phyloP scores from a whole-genome alignment of 2,329 filamentous ascomycete species.

The Ceratocystis harringtonii region DNA sequence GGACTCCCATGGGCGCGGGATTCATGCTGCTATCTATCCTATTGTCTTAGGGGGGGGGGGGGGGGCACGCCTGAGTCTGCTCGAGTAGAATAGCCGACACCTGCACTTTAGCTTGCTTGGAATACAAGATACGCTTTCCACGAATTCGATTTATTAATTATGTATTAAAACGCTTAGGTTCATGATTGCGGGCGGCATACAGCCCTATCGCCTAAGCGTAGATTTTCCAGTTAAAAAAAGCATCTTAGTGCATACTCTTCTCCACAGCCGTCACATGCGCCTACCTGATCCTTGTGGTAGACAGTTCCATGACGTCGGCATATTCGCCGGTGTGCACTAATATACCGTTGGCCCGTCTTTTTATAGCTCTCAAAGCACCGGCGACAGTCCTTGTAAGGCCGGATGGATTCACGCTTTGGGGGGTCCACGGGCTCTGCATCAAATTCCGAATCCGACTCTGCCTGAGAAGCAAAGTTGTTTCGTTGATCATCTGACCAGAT shows the following conservation, averaged over 20 bases:
- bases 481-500: not conserved
- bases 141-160: not conserved
- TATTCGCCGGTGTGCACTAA: not conserved
- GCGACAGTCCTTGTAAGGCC: not conserved
- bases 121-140: not conserved
- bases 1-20: too few species aligned
- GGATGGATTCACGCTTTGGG: not conserved
- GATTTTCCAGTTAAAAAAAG: not conserved
- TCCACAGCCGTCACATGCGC: not conserved
- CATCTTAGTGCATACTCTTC: not conserved
- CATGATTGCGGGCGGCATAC: not conserved
- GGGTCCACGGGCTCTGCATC: not conserved
- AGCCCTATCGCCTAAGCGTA: not conserved
- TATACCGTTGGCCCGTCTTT: not conserved
- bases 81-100: not conserved
- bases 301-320: not conserved
- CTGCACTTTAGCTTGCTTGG: not conserved
- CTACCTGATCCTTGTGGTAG: not conserved
- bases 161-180: not conserved
- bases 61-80: too few species aligned
- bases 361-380: not conserved
- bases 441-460: not conserved
- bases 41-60: not conserved
- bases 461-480: not conserved
- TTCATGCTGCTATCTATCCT: not conserved